These are phyloP conservation scores for Guadua angustifolia DNA, from an alignment of 176 grass and related monocot genomes.

Conservation along the genomic window DNA sequence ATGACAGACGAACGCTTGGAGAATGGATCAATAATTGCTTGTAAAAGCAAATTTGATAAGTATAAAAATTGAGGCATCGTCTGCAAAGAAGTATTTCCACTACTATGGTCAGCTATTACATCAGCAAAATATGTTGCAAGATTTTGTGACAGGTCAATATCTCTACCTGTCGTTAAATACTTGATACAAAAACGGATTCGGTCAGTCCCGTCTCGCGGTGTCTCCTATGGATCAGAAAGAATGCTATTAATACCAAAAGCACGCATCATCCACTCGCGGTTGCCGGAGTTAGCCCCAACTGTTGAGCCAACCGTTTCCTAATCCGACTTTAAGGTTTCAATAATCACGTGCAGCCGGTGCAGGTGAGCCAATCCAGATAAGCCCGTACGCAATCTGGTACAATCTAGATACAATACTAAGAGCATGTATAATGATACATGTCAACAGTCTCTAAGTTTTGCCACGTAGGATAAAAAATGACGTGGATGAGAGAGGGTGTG, in stretches of 20 bases:
- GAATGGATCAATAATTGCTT: slow-evolving; percentile 72
- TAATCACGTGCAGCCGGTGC: slow-evolving; percentile 24
- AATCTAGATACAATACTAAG: too few relatives aligned
- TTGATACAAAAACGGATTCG: too few relatives aligned
- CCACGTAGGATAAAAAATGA: too few relatives aligned
- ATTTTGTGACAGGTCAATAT: too few relatives aligned
- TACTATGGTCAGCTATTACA: too few relatives aligned
- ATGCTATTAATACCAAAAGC: not conserved
- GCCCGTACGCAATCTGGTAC: too few relatives aligned
- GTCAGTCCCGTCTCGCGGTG: not conserved
- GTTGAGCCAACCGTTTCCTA: slow-evolving; percentile 50
- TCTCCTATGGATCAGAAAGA: too few relatives aligned
- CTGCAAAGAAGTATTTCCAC: slow-evolving; percentile 97
- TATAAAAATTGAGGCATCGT: slow-evolving; percentile 95
- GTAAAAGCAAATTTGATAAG: slow-evolving; percentile 95
- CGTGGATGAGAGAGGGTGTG: too few relatives aligned
- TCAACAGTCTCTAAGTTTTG: too few relatives aligned
- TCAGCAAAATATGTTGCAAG: too few relatives aligned
- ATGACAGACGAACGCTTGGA: slow-evolving; percentile 66
- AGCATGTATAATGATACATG: too few relatives aligned
- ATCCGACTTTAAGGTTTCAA: slow-evolving; percentile 15
- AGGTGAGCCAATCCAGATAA: slow-evolving; percentile 23
- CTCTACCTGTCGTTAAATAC: slow-evolving; percentile 24
- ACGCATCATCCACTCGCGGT: slow-evolving; percentile 17
- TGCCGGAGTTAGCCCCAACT: slow-evolving; percentile 30